Percentiles rank a stretch among this genome's conserved stretches.
phyloP scores from a whole-genome alignment of 225 moss, liverwort and hornwort genomes.

The Straminergon stramineum region DNA sequence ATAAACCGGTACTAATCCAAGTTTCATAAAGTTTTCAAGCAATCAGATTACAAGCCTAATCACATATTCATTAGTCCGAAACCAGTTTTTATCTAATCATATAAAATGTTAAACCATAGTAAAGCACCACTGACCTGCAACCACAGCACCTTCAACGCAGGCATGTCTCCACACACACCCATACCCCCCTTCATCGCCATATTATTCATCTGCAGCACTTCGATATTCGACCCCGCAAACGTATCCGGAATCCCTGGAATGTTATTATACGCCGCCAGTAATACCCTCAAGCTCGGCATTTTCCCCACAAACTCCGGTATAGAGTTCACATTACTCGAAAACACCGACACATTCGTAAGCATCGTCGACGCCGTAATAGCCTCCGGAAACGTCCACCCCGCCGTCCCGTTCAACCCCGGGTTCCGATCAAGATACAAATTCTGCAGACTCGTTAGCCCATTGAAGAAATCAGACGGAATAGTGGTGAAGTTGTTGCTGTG shows the following conservation, averaged over 20 bases:
- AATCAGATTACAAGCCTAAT: background rate
- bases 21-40: too few relatives aligned
- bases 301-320: conserved; percentile 61
- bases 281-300: conserved; percentile 53
- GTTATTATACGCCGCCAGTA: conserved; percentile 63
- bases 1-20: background rate
- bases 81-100: background rate
- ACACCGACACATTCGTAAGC: conserved; percentile 54
- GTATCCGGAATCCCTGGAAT: conserved; percentile 39
- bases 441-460: conserved; percentile 27
- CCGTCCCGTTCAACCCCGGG: conserved; percentile 36
- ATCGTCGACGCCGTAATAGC: conserved; percentile 22
- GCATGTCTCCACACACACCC: conserved; percentile 50
- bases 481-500: conserved; percentile 52
- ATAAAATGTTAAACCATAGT: background rate
- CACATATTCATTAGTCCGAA: background rate
- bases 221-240: conserved; percentile 51
- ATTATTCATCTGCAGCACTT: conserved; percentile 64
- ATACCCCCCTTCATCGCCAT: conserved; percentile 59
- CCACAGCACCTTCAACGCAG: conserved; percentile 53
- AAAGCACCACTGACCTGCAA: conserved; percentile 10
- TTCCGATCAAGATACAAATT: conserved; percentile 56
- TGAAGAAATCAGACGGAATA: conserved; percentile 71
- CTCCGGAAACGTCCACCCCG: conserved; percentile 67
- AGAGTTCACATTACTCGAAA: conserved; percentile 34